Evolutionary conservation across 2,329 filamentous ascomycete species (phyloP).

Genomic region (Basipetospora chlamydospora): DNA sequence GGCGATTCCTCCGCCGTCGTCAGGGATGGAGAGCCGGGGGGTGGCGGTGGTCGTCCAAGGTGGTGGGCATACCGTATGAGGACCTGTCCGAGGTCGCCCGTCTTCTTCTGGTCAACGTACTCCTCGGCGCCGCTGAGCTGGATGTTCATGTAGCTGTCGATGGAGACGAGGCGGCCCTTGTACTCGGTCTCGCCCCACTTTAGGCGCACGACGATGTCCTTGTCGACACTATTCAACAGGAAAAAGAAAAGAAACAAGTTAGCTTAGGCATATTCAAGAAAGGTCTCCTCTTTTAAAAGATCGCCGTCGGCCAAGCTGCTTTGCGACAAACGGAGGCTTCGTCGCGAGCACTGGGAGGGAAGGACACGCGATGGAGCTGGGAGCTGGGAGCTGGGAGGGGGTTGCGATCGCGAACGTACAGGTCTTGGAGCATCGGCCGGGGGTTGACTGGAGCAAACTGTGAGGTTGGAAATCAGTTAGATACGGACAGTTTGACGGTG

Average conservation of each 20-base stretch:
- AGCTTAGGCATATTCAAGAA: too few relatives aligned
- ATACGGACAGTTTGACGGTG: too few relatives aligned
- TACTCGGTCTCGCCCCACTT: constrained; percentile 99
- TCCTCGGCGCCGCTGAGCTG: constrained; percentile 85
- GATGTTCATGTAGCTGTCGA: constrained; percentile 99
- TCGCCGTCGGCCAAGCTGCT: too few relatives aligned
- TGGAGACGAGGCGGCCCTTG: constrained; percentile 80
- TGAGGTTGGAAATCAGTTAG: too few relatives aligned
- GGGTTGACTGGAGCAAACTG: constrained; percentile 85
- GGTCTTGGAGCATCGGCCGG: constrained; percentile 84
- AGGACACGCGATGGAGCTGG: too few relatives aligned
- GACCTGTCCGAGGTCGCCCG: constrained; percentile 75
- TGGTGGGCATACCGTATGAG: constrained; percentile 55
- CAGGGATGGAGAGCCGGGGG: too few relatives aligned
- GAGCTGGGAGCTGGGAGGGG: constrained; percentile 1
- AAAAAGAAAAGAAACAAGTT: too few relatives aligned
- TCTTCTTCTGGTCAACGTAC: constrained; percentile 76
- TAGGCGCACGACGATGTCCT: constrained; percentile 77
- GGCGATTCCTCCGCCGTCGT: too few relatives aligned
- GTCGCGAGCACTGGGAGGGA: too few relatives aligned
- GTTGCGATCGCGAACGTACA: constrained; percentile 51
- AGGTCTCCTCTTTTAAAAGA: too few relatives aligned
- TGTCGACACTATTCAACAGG: constrained; percentile 74
- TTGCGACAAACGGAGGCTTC: too few relatives aligned
- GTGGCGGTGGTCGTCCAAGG: too few relatives aligned